Base-by-base conservation (phyloP, 306 rosid species). In the Malus fusca region DNA sequence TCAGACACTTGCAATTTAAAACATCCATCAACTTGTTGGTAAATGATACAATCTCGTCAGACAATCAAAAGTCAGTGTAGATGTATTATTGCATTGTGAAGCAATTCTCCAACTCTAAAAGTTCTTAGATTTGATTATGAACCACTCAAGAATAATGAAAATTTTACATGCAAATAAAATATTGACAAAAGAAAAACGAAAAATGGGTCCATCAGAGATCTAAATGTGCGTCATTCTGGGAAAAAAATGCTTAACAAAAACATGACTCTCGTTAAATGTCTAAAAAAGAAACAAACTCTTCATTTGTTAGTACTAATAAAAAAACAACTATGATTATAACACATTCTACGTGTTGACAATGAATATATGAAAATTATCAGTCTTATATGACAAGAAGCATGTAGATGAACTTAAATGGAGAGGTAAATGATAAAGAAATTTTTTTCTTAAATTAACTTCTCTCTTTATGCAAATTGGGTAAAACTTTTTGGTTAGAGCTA, bases 1-100 rank as follows among this genome's bases (percentile, higher is more conserved):
- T 72, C 75, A 52, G 84, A 82, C 65, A 53, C 81, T 97, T 95
- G 91, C 91, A 90, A 72, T 75, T 75, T 35, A 81, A 81, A 74
- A 62, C 33, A 62, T 58, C 65, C 80, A 83, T 86, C 78, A 75
- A 51, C 53, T 58, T 68, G 37, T 71, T 13, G 37, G 65, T 35
- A 77, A 69, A 30, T 75, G 11, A 75, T 21, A 53, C 22, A 62
- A 8, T 72, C 15, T n/a, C 15, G n/a, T n/a, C 2, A 67, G 25
- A 44, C 33, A 51, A 68, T 68, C 17, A 43, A 14, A 65, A 13
- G 46, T 59, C 53, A 52, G 55, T 11, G 22, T 5, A 43, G 64
- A 26, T n/a, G 13, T 18, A 22, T 13, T 48, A 48, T 48, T 48
- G 53, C 19, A 48, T 48, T 48, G 53, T 48, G 21, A 60, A 25